Evolutionary conservation across 179 eudicot genomes (phyloP).

Genomic region (Pouteria campechiana): DNA sequence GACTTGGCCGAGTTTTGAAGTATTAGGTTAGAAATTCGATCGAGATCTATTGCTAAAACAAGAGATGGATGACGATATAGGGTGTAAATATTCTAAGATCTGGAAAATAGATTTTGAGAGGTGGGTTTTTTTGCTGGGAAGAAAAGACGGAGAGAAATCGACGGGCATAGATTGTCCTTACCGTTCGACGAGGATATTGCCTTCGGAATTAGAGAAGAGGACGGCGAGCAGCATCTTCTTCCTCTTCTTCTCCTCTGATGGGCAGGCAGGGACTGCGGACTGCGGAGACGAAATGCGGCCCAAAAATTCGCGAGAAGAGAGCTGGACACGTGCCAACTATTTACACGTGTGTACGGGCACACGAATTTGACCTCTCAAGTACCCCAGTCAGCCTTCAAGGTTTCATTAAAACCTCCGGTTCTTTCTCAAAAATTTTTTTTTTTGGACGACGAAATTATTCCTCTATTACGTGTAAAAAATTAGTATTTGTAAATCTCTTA

Average conservation of each 20-base stretch:
- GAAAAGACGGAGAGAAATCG: neutral
- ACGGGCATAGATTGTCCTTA: neutral
- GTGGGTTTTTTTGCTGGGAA: neutral
- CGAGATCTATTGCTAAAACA: neutral
- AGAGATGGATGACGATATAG: neutral
- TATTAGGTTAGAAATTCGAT: neutral
- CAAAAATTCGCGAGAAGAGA: too few species aligned
- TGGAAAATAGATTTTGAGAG: neutral
- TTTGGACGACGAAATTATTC: too few species aligned
- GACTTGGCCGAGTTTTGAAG: neutral
- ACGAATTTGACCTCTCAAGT: too few species aligned
- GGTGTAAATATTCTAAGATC: neutral
- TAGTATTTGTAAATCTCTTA: too few species aligned
- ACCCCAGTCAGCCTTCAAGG: too few species aligned
- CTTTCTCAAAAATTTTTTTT: too few species aligned
- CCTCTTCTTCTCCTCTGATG: neutral
- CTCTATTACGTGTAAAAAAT: too few species aligned
- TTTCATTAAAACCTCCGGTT: too few species aligned
- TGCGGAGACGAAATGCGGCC: too few species aligned
- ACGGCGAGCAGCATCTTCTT: conserved; percentile 68
- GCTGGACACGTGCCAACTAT: too few species aligned
- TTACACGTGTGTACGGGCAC: too few species aligned
- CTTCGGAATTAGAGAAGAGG: conserved; percentile 82
- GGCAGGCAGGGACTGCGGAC: too few species aligned
- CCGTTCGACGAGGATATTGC: conserved; percentile 92